Percentiles rank a stretch among this genome's conserved stretches.
Conservation (phyloP, 768 basidiomycete genomes). For the Lactarius pseudohatsudake region DNA sequence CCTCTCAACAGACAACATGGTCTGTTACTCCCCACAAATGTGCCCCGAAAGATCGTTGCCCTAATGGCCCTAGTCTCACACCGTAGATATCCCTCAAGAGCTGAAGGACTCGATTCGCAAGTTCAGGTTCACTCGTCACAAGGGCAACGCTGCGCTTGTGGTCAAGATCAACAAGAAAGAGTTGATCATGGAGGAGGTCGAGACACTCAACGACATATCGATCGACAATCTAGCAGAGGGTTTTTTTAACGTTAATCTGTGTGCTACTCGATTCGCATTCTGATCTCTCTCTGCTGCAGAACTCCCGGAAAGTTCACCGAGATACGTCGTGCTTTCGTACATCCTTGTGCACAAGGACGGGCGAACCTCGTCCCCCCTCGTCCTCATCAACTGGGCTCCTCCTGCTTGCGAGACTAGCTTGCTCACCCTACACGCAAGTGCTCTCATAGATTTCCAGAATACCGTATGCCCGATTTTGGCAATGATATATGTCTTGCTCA, state of each 20-base stretch:
- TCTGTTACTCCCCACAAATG: constrained; percentile 6
- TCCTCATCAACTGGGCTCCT: constrained; percentile 87
- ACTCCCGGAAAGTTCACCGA: constrained; percentile 82
- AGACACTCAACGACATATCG: constrained; percentile 71
- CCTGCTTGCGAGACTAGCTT: constrained; percentile 78
- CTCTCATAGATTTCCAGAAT: constrained; percentile 73
- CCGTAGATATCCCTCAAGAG: constrained; percentile 81
- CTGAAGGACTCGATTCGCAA: constrained; percentile 81
- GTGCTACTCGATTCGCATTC: constrained; percentile 5
- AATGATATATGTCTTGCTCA: constrained; percentile 3
- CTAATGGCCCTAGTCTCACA: constrained; percentile 50
- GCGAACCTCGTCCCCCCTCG: constrained; percentile 79
- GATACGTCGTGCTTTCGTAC: constrained; percentile 84
- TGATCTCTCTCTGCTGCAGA: constrained; percentile 46
- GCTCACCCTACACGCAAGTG: constrained; percentile 78
- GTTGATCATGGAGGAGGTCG: constrained; percentile 80
- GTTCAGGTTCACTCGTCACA: constrained; percentile 71
- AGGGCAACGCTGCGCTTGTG: constrained; percentile 71
- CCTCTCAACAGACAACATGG: constrained; percentile 21
- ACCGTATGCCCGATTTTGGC: constrained; percentile 44
- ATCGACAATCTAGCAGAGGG: constrained; percentile 90
- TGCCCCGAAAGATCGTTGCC: neutral
- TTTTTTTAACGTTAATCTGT: constrained; percentile 33
- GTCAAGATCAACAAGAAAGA: constrained; percentile 89
- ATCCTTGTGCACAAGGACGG: constrained; percentile 80